phyloP scores from a whole-genome alignment of 805 yeast species.

The Myxozyma mucilagina region DNA sequence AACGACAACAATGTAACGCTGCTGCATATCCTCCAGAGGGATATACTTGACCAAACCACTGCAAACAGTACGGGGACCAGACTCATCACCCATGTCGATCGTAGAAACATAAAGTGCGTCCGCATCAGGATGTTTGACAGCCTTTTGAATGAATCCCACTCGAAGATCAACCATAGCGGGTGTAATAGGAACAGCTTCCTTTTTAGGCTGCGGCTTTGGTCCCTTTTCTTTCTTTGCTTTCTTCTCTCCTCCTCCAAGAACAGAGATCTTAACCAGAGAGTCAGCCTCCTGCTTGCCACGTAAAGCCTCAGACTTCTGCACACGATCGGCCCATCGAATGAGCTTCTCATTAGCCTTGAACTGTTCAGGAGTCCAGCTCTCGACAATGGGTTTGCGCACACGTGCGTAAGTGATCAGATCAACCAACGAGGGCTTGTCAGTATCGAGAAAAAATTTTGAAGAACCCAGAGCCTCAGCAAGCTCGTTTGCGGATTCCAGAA shows the following conservation, averaged over 20 bases:
- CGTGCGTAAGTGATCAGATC: slow-evolving; percentile 71
- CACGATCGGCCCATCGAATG: slow-evolving; percentile 86
- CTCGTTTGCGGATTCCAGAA: slow-evolving; percentile 53
- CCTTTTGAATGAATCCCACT: slow-evolving; percentile 96
- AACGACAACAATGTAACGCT: slow-evolving; percentile 79
- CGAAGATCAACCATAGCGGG: slow-evolving; percentile 89
- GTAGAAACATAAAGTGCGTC: slow-evolving; percentile 95
- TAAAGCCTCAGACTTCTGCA: slow-evolving; percentile 59
- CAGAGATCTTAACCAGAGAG: slow-evolving; percentile 34
- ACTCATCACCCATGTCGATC: slow-evolving; percentile 92
- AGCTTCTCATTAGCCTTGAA: slow-evolving; percentile 74
- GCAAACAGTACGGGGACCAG: slow-evolving; percentile 97
- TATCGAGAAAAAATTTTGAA: slow-evolving; percentile 67
- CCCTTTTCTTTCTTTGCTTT: slow-evolving; percentile 51
- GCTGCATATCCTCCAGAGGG: slow-evolving; percentile 93
- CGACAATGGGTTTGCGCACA: slow-evolving; percentile 57
- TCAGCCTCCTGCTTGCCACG: slow-evolving; percentile 50
- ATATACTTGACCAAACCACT: slow-evolving; percentile 91
- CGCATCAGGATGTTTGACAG: slow-evolving; percentile 96
- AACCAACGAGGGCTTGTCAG: slow-evolving; percentile 57
- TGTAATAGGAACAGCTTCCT: slow-evolving; percentile 57
- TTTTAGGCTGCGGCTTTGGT: slow-evolving; percentile 50
- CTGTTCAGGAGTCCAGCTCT: slow-evolving; percentile 57
- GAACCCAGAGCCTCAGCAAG: slow-evolving; percentile 67
- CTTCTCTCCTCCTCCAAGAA: slow-evolving; percentile 37